Evolutionary conservation across 2,329 filamentous ascomycete species (phyloP).

Genomic region (Allantophomopsis lycopodina): DNA sequence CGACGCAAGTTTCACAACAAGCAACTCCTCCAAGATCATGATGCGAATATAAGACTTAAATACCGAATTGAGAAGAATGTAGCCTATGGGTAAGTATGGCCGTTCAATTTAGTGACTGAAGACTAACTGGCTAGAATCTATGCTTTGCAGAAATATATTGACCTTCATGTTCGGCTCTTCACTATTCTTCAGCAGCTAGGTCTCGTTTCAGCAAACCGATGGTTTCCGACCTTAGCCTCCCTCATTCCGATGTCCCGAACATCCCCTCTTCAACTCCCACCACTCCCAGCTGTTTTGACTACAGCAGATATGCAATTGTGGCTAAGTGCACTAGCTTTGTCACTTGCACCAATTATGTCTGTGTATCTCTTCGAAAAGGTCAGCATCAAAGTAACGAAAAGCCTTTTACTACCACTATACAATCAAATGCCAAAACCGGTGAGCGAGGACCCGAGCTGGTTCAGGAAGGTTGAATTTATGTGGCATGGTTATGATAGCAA

Average conservation of each 20-base stretch:
- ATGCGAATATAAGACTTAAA: too few relatives aligned
- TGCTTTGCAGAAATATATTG: slow-evolving; percentile 9
- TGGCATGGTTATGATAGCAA: background rate
- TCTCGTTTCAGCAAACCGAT: slow-evolving; percentile 9
- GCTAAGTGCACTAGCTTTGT: slow-evolving; percentile 5
- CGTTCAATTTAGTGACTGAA: too few relatives aligned
- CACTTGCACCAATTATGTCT: slow-evolving; percentile 11
- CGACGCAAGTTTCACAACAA: too few relatives aligned
- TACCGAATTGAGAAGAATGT: too few relatives aligned
- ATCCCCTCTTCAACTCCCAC: slow-evolving; percentile 12
- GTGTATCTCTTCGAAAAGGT: background rate
- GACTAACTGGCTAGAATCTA: slow-evolving; percentile 12
- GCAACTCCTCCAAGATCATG: too few relatives aligned
- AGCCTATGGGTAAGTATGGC: too few relatives aligned
- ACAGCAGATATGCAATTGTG: slow-evolving; percentile 6
- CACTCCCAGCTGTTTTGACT: slow-evolving; percentile 4
- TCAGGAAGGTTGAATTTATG: background rate
- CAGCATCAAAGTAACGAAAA: background rate
- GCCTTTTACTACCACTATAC: background rate
- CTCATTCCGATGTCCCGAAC: slow-evolving; percentile 14
- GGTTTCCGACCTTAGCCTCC: slow-evolving; percentile 11
- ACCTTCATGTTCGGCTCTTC: slow-evolving; percentile 16
- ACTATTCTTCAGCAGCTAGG: slow-evolving; percentile 17
- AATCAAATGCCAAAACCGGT: background rate
- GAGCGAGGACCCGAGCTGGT: background rate